phyloP scores from a whole-genome alignment of 305 asterid genomes.

The Fraxinus baroniana region DNA sequence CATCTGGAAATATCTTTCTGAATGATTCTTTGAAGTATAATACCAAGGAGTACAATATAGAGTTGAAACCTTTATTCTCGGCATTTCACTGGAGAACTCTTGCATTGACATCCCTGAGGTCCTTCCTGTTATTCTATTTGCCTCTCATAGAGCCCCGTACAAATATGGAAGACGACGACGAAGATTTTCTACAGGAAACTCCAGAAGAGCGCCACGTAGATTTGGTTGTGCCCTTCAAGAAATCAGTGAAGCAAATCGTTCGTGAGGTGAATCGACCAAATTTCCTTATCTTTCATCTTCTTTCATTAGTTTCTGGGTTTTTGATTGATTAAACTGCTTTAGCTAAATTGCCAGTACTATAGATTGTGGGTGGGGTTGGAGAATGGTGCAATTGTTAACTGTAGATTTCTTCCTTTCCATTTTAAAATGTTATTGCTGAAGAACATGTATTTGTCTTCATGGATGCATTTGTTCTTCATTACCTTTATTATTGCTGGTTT shows the following conservation, averaged over 20 bases:
- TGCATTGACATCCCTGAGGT: slow-evolving; percentile 69
- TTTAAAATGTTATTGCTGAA: not conserved
- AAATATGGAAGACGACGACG: slow-evolving; percentile 66
- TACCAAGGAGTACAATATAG: slow-evolving; percentile 64
- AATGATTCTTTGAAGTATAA: slow-evolving; percentile 37
- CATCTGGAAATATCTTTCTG: slow-evolving; percentile 40
- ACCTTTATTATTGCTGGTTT: not conserved
- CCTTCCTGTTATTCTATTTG: slow-evolving; percentile 73
- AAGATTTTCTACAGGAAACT: slow-evolving; percentile 59
- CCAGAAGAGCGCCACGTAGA: slow-evolving; percentile 47
- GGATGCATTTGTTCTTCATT: not conserved
- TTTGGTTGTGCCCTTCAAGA: slow-evolving; percentile 76
- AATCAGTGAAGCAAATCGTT: slow-evolving; percentile 77
- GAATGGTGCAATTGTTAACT: not conserved
- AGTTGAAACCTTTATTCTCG: slow-evolving; percentile 71
- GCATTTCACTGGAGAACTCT: slow-evolving; percentile 84
- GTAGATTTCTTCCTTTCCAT: not conserved
- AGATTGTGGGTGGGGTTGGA: not conserved
- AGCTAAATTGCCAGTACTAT: not conserved
- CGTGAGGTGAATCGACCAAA: slow-evolving; percentile 57
- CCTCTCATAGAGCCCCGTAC: slow-evolving; percentile 80
- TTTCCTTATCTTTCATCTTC: not conserved
- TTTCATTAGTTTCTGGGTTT: not conserved
- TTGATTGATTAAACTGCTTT: not conserved
- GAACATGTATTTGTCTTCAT: not conserved